These are phyloP conservation scores for Phylloporus rhodoxanthus DNA, from an alignment of 768 basidiomycete genomes.

Conservation along the genomic window DNA sequence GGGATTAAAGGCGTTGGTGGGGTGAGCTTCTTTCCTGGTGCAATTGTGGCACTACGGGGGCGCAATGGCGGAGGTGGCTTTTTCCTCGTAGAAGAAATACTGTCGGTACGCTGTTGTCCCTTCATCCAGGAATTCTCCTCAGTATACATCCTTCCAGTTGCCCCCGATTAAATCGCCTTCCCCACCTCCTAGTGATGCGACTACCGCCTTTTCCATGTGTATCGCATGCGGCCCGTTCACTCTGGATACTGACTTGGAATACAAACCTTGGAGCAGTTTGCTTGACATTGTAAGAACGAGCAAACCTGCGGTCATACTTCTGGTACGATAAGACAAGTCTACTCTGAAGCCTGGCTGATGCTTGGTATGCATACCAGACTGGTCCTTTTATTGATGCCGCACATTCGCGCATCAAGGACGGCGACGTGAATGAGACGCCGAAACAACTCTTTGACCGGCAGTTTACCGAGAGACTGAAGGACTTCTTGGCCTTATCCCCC, in stretches of 20 bases:
- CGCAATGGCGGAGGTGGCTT: slow-evolving; percentile 86
- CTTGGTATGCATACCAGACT: slow-evolving; percentile 42
- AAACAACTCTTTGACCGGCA: slow-evolving; percentile 60
- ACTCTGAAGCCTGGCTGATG: not conserved
- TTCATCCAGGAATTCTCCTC: not conserved
- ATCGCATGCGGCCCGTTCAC: slow-evolving; percentile 88
- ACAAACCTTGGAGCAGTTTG: slow-evolving; percentile 62
- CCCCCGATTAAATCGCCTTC: slow-evolving; percentile 52
- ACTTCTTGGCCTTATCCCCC: slow-evolving; percentile 56
- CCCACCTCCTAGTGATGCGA: slow-evolving; percentile 29
- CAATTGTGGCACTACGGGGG: slow-evolving; percentile 79
- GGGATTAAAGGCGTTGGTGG: slow-evolving; percentile 55
- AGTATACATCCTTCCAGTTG: slow-evolving; percentile 39
- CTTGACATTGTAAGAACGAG: slow-evolving; percentile 52
- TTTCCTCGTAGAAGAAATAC: slow-evolving; percentile 77
- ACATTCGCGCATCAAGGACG: slow-evolving; percentile 69
- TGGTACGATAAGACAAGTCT: slow-evolving; percentile 44
- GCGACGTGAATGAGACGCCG: slow-evolving; percentile 64
- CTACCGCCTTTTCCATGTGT: slow-evolving; percentile 53
- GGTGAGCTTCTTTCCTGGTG: slow-evolving; percentile 81
- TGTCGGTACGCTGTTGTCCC: slow-evolving; percentile 52
- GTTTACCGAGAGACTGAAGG: slow-evolving; percentile 51
- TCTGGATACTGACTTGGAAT: slow-evolving; percentile 67
- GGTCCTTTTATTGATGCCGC: slow-evolving; percentile 86
- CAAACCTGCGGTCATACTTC: slow-evolving; percentile 70